Evolutionary conservation across 2,329 filamentous ascomycete genomes (phyloP), one percentile per base, ranked within the genome.

Genomic region (Fusarium sp.): DNA sequence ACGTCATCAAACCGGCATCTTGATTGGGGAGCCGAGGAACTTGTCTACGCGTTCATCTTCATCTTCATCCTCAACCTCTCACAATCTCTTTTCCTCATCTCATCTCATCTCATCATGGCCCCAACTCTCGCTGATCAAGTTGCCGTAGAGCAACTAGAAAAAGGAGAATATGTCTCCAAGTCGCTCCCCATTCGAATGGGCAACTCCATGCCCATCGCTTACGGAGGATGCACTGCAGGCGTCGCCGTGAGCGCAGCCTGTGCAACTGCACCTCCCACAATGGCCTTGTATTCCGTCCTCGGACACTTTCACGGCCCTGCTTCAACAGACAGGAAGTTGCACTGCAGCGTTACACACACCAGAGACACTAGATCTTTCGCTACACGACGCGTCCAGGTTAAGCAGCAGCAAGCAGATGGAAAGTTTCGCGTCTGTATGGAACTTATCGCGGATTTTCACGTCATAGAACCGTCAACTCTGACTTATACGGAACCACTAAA

Each of bases 221-320:
- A 85, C 66, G 85, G 86, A 35, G 85, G 86, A 1, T 87, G 81
- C 68, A 79, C 85, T 2, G 74, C 85, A 2, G 81, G 76, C 5
- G 68, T 83, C 3, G 86, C 84, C 1, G 79, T 83, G 11, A 82
- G 83, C 70, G 83, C 85, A 0, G 86, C 86, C 0, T 82, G 72
- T 51, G 75, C 79, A 3, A 83, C 83, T 1, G 82, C 85, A 0
- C 78, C 82, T 0, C 12, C 74, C 0, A 74, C 71, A 2, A 83
- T 85, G 74, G 79, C 82, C 4, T 78, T 87, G 5, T 88, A 88
- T 73, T 86, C 85, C 0, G 73, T 85, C 0, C 71, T 84, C 0
- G 87, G 87, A 0, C 81, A 86, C 64, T 88, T 83, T 57, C 82
- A 86, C 1, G 85, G 86, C 3, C 86, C 87, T 2, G 83, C 85